Evolutionary conservation across 331 rosid genomes (phyloP).

Genomic region (Pyrus hybrid): DNA sequence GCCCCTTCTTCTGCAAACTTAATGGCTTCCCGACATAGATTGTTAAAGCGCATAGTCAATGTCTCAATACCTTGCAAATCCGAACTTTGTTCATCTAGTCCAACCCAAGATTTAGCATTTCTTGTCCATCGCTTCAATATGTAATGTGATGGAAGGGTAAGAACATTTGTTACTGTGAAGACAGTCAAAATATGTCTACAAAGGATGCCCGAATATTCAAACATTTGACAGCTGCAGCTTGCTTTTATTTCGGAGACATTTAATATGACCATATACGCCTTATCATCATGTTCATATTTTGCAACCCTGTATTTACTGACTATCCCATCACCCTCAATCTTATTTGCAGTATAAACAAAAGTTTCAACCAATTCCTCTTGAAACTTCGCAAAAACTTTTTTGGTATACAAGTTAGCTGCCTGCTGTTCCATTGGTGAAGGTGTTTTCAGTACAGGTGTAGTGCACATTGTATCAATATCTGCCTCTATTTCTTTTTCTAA

Average conservation of each 20-base stretch:
- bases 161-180: slow-evolving; percentile 74
- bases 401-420: slow-evolving; percentile 65
- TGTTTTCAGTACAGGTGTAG: slow-evolving; percentile 57
- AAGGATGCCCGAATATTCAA: slow-evolving; percentile 64
- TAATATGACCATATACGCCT: slow-evolving; percentile 48
- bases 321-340: slow-evolving; percentile 39
- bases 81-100: slow-evolving; percentile 33
- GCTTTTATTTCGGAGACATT: slow-evolving; percentile 47
- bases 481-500: slow-evolving; percentile 66
- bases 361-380: slow-evolving; percentile 82
- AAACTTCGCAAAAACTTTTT: slow-evolving; percentile 57
- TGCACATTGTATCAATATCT: slow-evolving; percentile 53
- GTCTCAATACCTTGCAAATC: slow-evolving; percentile 38
- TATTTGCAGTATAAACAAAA: slow-evolving; percentile 64
- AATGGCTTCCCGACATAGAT: slow-evolving; percentile 63
- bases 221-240: slow-evolving; percentile 78
- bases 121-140: slow-evolving; percentile 78
- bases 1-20: slow-evolving; percentile 75
- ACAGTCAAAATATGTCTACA: slow-evolving; percentile 77
- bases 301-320: slow-evolving; percentile 61
- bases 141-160: slow-evolving; percentile 63
- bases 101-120: slow-evolving; percentile 38
- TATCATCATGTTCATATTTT: slow-evolving; percentile 60
- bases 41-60: slow-evolving; percentile 54
- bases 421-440: slow-evolving; percentile 91